Conservation (phyloP, 2,329 filamentous ascomycete species). For the Zelopaecilomyces penicillatus region DNA sequence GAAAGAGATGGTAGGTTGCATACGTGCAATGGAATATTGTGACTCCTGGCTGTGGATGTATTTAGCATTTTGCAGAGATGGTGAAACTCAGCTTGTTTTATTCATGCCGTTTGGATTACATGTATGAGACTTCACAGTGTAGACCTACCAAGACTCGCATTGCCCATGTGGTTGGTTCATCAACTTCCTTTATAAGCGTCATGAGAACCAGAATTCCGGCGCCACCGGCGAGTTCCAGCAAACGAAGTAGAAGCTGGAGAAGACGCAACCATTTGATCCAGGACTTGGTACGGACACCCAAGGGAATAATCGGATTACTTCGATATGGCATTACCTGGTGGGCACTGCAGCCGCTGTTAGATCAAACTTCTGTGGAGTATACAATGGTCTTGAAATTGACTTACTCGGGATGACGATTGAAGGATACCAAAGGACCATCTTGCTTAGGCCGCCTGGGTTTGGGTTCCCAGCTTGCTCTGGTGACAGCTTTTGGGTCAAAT, state of each 20-base stretch:
- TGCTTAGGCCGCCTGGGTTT: constrained; percentile 54
- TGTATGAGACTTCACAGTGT: no score
- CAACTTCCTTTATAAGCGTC: constrained; percentile 64
- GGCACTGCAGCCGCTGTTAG: constrained; percentile 30
- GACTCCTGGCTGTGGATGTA: constrained; percentile 67
- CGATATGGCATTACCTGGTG: constrained; percentile 58
- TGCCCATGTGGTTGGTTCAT: constrained; percentile 61
- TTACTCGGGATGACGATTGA: constrained; percentile 84
- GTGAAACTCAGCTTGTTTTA: no score
- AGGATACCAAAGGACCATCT: constrained; percentile 67
- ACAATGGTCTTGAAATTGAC: constrained; percentile 19
- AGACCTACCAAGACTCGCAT: constrained; percentile 63
- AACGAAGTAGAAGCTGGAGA: constrained; percentile 59
- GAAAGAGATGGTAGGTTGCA: constrained; percentile 69
- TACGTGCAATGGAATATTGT: constrained; percentile 66
- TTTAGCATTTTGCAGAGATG: no score
- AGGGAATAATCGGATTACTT: constrained; percentile 51
- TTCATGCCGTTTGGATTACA: no score
- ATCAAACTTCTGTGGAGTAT: constrained; percentile 1
- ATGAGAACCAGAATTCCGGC: constrained; percentile 65
- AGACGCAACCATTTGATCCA: constrained; percentile 62
- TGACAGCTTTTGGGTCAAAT: constrained; percentile 86
- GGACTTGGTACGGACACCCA: constrained; percentile 62
- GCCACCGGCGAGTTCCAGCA: constrained; percentile 59
- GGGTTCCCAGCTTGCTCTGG: constrained; percentile 66